Percentiles rank a stretch among this genome's conserved stretches.
Conservation (phyloP, 2,329 filamentous ascomycete genomes). For the Alternaria brassicicola region DNA sequence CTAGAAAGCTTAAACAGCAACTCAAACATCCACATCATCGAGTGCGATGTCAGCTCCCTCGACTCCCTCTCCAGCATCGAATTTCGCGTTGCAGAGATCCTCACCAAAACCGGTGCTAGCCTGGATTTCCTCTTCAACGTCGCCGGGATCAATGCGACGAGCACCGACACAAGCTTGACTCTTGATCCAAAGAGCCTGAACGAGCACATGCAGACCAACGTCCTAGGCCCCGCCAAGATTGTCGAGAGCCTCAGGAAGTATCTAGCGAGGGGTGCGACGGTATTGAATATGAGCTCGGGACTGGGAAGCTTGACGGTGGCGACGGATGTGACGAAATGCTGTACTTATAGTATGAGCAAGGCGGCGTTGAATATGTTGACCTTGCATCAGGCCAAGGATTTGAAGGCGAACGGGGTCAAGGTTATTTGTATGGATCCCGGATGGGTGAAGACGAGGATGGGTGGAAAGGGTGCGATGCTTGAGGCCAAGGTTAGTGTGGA, state of each 20-base stretch:
- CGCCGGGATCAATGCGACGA: conserved; percentile 51
- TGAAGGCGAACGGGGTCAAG: conserved; percentile 36
- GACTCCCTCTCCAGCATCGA: conserved; percentile 45
- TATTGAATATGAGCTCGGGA: conserved; percentile 47
- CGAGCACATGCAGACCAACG: conserved; percentile 54
- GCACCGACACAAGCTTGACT: conserved; percentile 48
- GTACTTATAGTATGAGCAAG: conserved; percentile 53
- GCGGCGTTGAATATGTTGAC: conserved; percentile 54
- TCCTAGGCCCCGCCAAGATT: conserved; percentile 56
- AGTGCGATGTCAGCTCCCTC: conserved; percentile 47
- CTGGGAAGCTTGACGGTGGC: conserved; percentile 42
- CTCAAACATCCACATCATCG: conserved; percentile 48
- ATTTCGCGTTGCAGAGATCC: conserved; percentile 43
- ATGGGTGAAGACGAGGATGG: conserved; percentile 55
- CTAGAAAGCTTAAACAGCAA: conserved; percentile 33
- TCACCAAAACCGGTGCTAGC: conserved; percentile 43
- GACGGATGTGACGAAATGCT: conserved; percentile 42
- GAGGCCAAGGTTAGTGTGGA: conserved; percentile 47
- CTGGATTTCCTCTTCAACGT: conserved; percentile 53
- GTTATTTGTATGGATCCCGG: conserved; percentile 54
- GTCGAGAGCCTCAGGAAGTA: conserved; percentile 48
- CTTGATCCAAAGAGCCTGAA: conserved; percentile 48
- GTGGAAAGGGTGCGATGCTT: conserved; percentile 50
- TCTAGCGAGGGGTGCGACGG: conserved; percentile 37
- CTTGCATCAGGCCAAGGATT: conserved; percentile 50